Evolutionary conservation across 495 filamentous ascomycete species (phyloP).

Genomic region (Diplogelasinospora grovesii): DNA sequence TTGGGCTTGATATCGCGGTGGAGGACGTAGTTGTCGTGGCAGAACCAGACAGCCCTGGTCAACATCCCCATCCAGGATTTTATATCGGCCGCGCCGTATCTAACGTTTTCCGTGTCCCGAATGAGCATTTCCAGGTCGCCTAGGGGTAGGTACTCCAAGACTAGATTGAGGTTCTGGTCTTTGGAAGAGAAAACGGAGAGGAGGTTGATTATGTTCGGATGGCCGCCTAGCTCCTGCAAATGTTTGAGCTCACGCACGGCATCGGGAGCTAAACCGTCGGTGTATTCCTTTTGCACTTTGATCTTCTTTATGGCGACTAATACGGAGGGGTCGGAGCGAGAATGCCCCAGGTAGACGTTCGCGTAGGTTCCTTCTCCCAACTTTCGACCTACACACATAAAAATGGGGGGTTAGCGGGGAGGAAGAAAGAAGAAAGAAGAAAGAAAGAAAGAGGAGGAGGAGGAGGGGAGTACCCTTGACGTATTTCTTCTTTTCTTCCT

Average conservation of each 20-base stretch:
- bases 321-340: conserved; percentile 56
- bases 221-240: conserved; percentile 79
- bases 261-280: conserved; percentile 85
- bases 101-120: conserved; percentile 65
- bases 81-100: conserved; percentile 67
- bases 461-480: conserved; percentile 58
- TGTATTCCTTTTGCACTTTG: conserved; percentile 77
- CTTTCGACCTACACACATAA: conserved; percentile 76
- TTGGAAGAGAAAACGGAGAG: conserved; percentile 89
- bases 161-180: conserved; percentile 83
- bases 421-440: too few relatives aligned
- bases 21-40: conserved; percentile 87
- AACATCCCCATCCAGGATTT: conserved; percentile 99
- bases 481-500: conserved; percentile 78
- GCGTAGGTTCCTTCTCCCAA: conserved; percentile 97
- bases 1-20: conserved; percentile 99
- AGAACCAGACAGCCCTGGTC: conserved; percentile 87
- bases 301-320: conserved; percentile 97
- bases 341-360: conserved; percentile 82
- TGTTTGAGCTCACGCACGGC: conserved; percentile 92
- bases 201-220: conserved; percentile 91
- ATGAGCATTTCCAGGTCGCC: conserved; percentile 94
- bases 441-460: conserved; percentile 2
- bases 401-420: too few relatives aligned
- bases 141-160: conserved; percentile 83